Evolutionary conservation across 129 eudicot species (phyloP).

Genomic region (Sambucus nigra): DNA sequence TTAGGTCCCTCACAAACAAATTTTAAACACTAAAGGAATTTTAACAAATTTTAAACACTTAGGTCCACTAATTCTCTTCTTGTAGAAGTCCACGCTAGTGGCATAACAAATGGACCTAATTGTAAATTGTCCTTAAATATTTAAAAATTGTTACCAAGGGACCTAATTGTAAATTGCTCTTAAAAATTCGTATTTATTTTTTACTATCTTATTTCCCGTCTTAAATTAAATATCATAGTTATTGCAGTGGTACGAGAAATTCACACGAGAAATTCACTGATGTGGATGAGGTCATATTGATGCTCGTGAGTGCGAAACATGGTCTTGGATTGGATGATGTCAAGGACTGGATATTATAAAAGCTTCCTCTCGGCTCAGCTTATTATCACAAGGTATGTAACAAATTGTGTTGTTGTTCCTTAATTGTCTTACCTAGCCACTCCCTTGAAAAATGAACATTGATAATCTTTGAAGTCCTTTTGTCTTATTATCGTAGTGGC

Average conservation of each 20-base stretch:
- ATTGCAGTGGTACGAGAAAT: slow-evolving; percentile 94
- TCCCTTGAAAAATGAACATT: slow-evolving; percentile 6
- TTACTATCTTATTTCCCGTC: not conserved
- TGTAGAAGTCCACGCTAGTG: no score
- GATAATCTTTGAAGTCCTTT: no score
- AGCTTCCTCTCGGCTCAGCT: slow-evolving; percentile 91
- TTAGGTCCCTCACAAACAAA: no score
- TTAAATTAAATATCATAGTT: slow-evolving; percentile 4
- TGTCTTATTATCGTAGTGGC: no score
- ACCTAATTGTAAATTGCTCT: not conserved
- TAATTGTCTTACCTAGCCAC: not conserved
- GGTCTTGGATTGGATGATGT: slow-evolving; percentile 98
- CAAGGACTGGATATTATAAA: slow-evolving; percentile 91
- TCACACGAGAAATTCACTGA: slow-evolving; percentile 68
- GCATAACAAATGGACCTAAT: no score
- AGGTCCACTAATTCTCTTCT: no score
- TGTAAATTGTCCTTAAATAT: no score
- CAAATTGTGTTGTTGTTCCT: not conserved
- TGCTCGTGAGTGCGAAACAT: slow-evolving; percentile 97
- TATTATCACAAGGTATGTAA: slow-evolving; percentile 73
- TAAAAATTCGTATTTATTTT: no score
- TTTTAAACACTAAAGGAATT: no score
- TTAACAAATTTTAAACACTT: no score
- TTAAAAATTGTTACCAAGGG: no score
- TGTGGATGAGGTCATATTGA: slow-evolving; percentile 94